Evolutionary conservation across 2,329 filamentous ascomycete genomes (phyloP).

Genomic region (Aspergillus sp.): DNA sequence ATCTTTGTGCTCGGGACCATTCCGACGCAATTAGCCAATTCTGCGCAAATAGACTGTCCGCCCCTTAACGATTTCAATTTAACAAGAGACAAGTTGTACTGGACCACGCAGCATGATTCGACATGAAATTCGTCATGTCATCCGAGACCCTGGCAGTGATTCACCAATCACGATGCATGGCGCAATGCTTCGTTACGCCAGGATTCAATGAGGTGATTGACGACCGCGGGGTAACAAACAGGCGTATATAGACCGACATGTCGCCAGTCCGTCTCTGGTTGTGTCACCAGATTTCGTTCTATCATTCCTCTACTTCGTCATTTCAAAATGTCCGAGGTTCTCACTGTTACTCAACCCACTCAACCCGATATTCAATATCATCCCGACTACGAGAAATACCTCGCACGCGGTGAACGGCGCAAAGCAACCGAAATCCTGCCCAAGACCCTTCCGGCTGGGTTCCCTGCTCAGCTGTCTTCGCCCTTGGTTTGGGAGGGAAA

Average conservation of each 20-base stretch:
- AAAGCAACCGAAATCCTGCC: slow-evolving; percentile 20
- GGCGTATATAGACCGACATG: background rate
- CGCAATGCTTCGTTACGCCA: slow-evolving; percentile 3
- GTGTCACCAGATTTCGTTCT: no score
- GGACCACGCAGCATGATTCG: no score
- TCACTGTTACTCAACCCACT: slow-evolving; percentile 18
- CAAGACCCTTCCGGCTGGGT: slow-evolving; percentile 39
- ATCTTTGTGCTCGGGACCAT: no score
- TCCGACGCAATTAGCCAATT: no score
- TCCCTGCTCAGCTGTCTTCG: slow-evolving; percentile 41
- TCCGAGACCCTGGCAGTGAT: background rate
- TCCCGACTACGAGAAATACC: slow-evolving; percentile 28
- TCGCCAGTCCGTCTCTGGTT: no score
- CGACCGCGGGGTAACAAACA: slow-evolving; percentile 1
- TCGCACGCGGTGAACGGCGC: slow-evolving; percentile 21
- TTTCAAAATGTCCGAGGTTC: slow-evolving; percentile 2
- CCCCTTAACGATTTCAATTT: no score
- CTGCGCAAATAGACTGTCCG: no score
- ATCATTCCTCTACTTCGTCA: no score
- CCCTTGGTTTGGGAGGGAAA: slow-evolving; percentile 50
- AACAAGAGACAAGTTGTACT: no score
- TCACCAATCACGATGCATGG: background rate
- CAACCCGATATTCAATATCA: slow-evolving; percentile 34
- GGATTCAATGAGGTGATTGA: slow-evolving; percentile 1
- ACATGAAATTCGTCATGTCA: background rate